Evolutionary conservation across 2,329 filamentous ascomycete species (phyloP), one percentile per base, ranked within the genome.

Genomic region (Arthrobotrys iridis): DNA sequence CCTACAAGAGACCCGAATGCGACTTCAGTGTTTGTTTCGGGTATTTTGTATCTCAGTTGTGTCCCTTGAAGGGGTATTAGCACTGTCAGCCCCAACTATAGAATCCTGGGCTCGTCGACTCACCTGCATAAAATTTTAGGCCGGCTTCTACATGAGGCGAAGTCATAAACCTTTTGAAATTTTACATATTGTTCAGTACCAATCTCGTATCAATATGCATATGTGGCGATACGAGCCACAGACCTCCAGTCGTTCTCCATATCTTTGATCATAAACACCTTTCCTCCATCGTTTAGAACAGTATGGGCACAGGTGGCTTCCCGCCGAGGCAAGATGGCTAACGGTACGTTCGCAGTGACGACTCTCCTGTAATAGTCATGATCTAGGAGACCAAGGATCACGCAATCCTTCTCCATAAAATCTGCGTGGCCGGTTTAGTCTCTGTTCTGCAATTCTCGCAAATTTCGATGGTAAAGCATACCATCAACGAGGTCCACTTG

Each of bases 291-390:
- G 58, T 82, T 80, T 4, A 81, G 83, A 28, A 85, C 80, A 0
- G 83, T 85, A 37, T 85, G 84, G 0, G 84, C 81, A 77, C 84
- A 85, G 0, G 83, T 81, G 8, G 81, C 83, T 74, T 85, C 84
- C 5, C 84, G 82, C 3, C 84, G 82, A 0, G 84, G 84, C 2
- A 85, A 74, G 6, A 84, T 80, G 13, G 81, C 82, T 0, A 85
- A 77, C 0, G 83, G 81, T 2, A 85, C 78, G 1, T 83, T 83
- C 1, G 82, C 80, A 0, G 84, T 83, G 1, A 82, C 84, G 22
- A 85, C 70, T 11, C 84, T 82, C 2, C 82, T 83, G 76, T 83
- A 85, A 30, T 82, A 81, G 48, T 84, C 82, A 71, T 83, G 80
- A 24, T 83, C 82, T 3, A 85, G 79, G 2, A 85, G 77, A 1